Percentiles rank a stretch among this genome's conserved stretches.
Evolutionary conservation across 495 filamentous ascomycete genomes (phyloP).

Genomic region (Letharia columbiana): DNA sequence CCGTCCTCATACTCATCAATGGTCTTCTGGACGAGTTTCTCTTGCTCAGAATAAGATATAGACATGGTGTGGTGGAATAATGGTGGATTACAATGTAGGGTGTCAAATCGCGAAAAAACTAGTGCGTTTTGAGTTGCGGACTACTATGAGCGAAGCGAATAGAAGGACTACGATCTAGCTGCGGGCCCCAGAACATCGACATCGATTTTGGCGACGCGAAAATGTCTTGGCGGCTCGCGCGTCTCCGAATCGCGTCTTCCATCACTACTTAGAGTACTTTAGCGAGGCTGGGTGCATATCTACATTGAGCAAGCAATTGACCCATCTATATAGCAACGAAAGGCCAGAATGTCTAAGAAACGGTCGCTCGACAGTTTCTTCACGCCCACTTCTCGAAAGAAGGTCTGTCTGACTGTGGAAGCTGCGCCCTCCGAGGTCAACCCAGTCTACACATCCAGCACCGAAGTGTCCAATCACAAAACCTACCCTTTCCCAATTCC

Average conservation of each 20-base stretch:
- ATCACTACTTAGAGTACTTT: background rate
- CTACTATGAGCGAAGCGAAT: no score
- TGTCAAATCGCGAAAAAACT: no score
- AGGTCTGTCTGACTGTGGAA: constrained; percentile 13
- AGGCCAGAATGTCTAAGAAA: constrained; percentile 31
- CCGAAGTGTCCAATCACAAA: constrained; percentile 36
- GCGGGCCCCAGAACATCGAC: no score
- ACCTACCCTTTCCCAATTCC: constrained; percentile 57
- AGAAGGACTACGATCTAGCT: no score
- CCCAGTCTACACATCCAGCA: background rate
- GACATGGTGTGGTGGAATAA: no score
- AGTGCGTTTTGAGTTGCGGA: no score
- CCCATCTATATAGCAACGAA: background rate
- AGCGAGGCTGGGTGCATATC: no score
- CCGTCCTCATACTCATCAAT: no score
- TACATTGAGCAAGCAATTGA: background rate
- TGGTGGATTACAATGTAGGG: no score
- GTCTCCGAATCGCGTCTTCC: background rate
- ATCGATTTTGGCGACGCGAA: no score
- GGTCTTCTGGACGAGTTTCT: no score
- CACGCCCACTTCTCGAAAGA: constrained; percentile 35
- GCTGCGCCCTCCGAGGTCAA: constrained; percentile 2
- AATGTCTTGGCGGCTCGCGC: constrained; percentile 1
- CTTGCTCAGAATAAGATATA: no score
- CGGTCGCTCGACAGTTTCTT: constrained; percentile 47